These are phyloP conservation scores for Capronia americana DNA, from an alignment of 2,329 filamentous ascomycete species.

Conservation along the genomic window DNA sequence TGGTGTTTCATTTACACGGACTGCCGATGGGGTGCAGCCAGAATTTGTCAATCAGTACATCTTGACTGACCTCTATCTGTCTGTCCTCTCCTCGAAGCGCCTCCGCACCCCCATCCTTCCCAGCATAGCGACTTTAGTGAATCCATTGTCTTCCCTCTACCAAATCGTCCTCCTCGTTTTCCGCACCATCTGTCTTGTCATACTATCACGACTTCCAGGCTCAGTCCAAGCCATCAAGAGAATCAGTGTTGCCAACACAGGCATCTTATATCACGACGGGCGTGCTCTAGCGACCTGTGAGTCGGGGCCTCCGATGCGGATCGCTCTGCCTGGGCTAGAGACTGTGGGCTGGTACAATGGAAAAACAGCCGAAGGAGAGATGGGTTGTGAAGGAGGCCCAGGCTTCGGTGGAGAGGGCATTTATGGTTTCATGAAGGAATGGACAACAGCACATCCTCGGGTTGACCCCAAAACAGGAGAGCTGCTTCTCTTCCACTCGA, in stretches of 20 bases:
- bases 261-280: slow-evolving; percentile 70
- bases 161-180: slow-evolving; percentile 60
- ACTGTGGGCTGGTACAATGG: slow-evolving; percentile 76
- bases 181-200: slow-evolving; percentile 63
- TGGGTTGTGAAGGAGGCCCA: slow-evolving; percentile 38
- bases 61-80: slow-evolving; percentile 69
- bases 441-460: slow-evolving; percentile 72
- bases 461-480: slow-evolving; percentile 70
- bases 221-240: slow-evolving; percentile 65
- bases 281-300: slow-evolving; percentile 73
- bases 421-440: slow-evolving; percentile 70
- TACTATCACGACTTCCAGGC: slow-evolving; percentile 64
- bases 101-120: slow-evolving; percentile 66
- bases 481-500: slow-evolving; percentile 71
- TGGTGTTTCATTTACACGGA: slow-evolving; percentile 66
- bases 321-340: slow-evolving; percentile 67
- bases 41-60: slow-evolving; percentile 74
- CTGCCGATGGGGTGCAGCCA: slow-evolving; percentile 57
- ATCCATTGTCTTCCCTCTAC: slow-evolving; percentile 61
- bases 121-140: slow-evolving; percentile 70
- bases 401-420: slow-evolving; percentile 63
- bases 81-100: slow-evolving; percentile 55
- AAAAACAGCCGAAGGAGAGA: slow-evolving; percentile 55
- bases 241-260: slow-evolving; percentile 74
- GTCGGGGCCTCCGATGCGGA: slow-evolving; percentile 71